phyloP scores from a whole-genome alignment of 257 asterid species.

The Solanum neorickii region DNA sequence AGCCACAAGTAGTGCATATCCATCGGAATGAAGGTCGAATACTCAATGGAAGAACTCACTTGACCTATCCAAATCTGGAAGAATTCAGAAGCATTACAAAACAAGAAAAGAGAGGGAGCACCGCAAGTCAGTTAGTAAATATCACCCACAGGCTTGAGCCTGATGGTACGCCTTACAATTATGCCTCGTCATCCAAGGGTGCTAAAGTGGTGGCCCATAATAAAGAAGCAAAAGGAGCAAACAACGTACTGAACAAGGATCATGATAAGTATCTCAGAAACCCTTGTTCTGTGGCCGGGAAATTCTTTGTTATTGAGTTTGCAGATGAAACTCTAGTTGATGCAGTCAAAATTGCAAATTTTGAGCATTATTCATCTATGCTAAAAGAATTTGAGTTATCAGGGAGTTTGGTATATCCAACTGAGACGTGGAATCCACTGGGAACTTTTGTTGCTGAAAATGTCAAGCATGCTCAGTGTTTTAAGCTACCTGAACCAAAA shows the following conservation, averaged over 20 bases:
- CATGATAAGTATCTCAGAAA: slow-evolving; percentile 84
- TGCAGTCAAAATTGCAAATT: slow-evolving; percentile 80
- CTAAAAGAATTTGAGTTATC: slow-evolving; percentile 70
- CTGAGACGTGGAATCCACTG: slow-evolving; percentile 57
- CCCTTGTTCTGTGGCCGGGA: slow-evolving; percentile 72
- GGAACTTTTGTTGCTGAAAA: slow-evolving; percentile 80
- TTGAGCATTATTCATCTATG: slow-evolving; percentile 84
- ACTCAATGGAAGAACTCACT: slow-evolving; percentile 32
- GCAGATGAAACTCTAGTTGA: slow-evolving; percentile 82
- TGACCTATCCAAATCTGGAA: slow-evolving; percentile 59
- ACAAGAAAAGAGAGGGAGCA: slow-evolving; percentile 30
- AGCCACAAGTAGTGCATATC: slow-evolving; percentile 9
- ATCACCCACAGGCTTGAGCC: slow-evolving; percentile 83
- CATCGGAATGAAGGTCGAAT: slow-evolving; percentile 10
- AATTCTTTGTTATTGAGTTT: slow-evolving; percentile 68
- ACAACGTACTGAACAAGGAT: slow-evolving; percentile 71
- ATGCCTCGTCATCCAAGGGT: slow-evolving; percentile 87
- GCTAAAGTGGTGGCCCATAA: slow-evolving; percentile 84
- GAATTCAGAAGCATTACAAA: slow-evolving; percentile 58
- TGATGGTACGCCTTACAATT: slow-evolving; percentile 79
- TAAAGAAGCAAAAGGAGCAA: slow-evolving; percentile 86
- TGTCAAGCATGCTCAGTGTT: slow-evolving; percentile 74
- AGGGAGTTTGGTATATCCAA: slow-evolving; percentile 74
- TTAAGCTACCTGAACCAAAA: slow-evolving; percentile 76
- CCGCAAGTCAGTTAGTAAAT: slow-evolving; percentile 44